A percentile compares a stretch with the other conserved stretches of the same genome.
These are phyloP conservation scores for Hortaea werneckii DNA, from an alignment of 2,329 filamentous ascomycete species.

Conservation along the genomic window DNA sequence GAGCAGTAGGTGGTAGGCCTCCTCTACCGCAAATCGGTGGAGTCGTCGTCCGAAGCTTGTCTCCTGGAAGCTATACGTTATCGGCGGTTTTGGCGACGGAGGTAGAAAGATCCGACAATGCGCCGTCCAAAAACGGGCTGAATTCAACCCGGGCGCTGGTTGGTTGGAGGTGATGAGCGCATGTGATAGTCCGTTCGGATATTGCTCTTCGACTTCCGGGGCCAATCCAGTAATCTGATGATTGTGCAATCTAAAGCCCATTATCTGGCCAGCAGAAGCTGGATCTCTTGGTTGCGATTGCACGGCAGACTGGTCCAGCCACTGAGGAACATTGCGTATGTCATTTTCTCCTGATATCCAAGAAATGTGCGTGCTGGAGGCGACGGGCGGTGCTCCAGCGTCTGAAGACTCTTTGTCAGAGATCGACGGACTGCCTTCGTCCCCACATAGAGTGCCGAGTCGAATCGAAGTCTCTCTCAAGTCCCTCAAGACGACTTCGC, in stretches of 20 bases:
- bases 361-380: neutral
- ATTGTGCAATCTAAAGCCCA: neutral
- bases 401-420: conserved; percentile 3
- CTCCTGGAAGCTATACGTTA: conserved; percentile 54
- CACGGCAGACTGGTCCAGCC: conserved; percentile 16
- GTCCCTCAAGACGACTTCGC: conserved; percentile 11
- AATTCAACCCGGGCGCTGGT: too few species aligned
- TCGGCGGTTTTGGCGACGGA: conserved; percentile 24
- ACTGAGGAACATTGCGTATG: conserved; percentile 16
- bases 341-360: neutral
- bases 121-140: too few species aligned
- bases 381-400: neutral
- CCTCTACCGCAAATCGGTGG: conserved; percentile 55
- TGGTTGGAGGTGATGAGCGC: neutral
- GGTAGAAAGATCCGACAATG: neutral
- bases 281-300: neutral
- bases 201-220: neutral
- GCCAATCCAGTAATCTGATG: neutral
- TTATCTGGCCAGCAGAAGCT: neutral
- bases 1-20: conserved; percentile 48
- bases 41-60: conserved; percentile 60
- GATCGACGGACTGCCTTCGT: conserved; percentile 11
- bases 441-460: conserved; percentile 13
- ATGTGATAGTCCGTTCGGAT: neutral
- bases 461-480: conserved; percentile 3